These are phyloP conservation scores for Ceratobasidium sp. DNA, from an alignment of 1,284 basidiomycete species.

Conservation along the genomic window DNA sequence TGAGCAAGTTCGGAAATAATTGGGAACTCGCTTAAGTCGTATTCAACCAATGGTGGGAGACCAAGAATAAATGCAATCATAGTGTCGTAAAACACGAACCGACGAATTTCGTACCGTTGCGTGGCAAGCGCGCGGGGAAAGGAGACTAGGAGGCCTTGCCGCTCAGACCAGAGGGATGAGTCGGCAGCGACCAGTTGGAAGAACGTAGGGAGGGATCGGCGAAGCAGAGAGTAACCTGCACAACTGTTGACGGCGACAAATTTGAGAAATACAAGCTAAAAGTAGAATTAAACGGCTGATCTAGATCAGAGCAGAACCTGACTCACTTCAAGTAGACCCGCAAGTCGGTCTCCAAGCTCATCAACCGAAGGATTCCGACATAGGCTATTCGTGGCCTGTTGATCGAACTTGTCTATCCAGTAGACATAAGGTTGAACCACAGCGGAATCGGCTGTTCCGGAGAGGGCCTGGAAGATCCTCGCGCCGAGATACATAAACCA, in stretches of 20 bases:
- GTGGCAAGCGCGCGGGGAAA: slow-evolving; percentile 6
- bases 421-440: neutral
- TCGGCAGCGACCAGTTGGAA: slow-evolving; percentile 12
- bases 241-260: slow-evolving; percentile 1
- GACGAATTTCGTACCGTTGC: slow-evolving; percentile 22
- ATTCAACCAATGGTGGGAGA: slow-evolving; percentile 10
- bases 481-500: slow-evolving; percentile 25
- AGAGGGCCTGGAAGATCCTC: slow-evolving; percentile 19
- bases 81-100: slow-evolving; percentile 34
- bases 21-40: neutral
- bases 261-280: slow-evolving; percentile 23
- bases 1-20: neutral
- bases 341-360: neutral
- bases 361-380: neutral
- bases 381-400: neutral
- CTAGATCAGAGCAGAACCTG: no score
- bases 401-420: slow-evolving; percentile 20
- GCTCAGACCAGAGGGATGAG: slow-evolving; percentile 10
- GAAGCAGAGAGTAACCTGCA: slow-evolving; percentile 17
- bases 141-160: slow-evolving; percentile 5
- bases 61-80: slow-evolving; percentile 9
- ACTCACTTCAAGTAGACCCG: slow-evolving; percentile 28
- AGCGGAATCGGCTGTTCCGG: neutral
- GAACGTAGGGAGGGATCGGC: slow-evolving; percentile 4
- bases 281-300: neutral